phyloP scores from a whole-genome alignment of 1,284 basidiomycete species.

The Ganoderma boninense region DNA sequence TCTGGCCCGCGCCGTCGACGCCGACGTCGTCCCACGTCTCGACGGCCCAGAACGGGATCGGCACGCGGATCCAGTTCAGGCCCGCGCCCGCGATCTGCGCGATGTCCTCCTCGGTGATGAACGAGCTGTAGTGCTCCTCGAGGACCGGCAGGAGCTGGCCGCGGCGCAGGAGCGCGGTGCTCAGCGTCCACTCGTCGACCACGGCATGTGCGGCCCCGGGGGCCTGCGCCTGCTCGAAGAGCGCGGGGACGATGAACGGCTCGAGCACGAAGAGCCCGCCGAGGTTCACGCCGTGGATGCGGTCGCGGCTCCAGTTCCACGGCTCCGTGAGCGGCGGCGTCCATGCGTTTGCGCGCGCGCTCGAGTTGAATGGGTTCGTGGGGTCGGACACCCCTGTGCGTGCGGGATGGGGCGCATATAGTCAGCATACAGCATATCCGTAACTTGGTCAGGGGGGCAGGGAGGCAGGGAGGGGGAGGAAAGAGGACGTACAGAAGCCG shows the following conservation, averaged over 20 bases:
- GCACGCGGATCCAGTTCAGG: constrained; percentile 81
- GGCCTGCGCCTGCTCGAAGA: constrained; percentile 67
- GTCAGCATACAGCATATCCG: no score
- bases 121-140: constrained; percentile 63
- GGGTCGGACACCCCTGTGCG: constrained; percentile 56
- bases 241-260: constrained; percentile 82
- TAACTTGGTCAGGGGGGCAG: no score
- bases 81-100: constrained; percentile 56
- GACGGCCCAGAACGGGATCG: constrained; percentile 84
- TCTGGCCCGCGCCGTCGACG: constrained; percentile 31
- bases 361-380: constrained; percentile 70
- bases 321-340: constrained; percentile 67
- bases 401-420: not conserved
- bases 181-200: constrained; percentile 69
- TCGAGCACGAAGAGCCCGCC: constrained; percentile 82
- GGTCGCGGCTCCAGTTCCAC: constrained; percentile 75
- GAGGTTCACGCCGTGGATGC: constrained; percentile 71
- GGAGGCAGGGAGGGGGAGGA: no score
- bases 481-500: constrained; percentile 66
- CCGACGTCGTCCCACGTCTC: constrained; percentile 60
- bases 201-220: constrained; percentile 51
- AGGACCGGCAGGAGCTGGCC: constrained; percentile 41
- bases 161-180: constrained; percentile 48
- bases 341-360: constrained; percentile 68
- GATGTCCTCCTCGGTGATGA: constrained; percentile 51